These are phyloP conservation scores for Lipomyces yamanashiensis DNA, from an alignment of 805 yeast genomes.

Conservation along the genomic window DNA sequence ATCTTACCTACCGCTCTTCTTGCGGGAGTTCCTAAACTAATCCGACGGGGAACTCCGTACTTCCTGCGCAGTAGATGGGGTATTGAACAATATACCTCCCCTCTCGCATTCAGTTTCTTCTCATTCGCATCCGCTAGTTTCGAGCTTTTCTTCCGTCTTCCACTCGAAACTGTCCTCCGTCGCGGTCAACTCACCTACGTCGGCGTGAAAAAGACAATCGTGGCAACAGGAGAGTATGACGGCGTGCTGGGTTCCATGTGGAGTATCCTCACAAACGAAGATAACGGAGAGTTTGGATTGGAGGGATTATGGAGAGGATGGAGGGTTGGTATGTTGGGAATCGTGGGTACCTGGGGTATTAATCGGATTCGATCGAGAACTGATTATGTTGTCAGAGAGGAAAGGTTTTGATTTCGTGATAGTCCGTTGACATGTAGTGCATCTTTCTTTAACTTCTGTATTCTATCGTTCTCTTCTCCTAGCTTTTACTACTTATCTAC, in stretches of 20 bases:
- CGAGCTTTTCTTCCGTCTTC: constrained; percentile 77
- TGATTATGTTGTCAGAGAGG: constrained; percentile 26
- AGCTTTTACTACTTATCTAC: background rate
- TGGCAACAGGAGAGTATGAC: constrained; percentile 60
- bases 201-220: constrained; percentile 53
- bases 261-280: constrained; percentile 52
- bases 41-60: constrained; percentile 70
- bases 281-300: constrained; percentile 52
- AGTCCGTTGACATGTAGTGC: no score
- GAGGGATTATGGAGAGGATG: constrained; percentile 82
- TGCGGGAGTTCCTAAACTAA: constrained; percentile 62
- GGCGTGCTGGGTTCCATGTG: constrained; percentile 62
- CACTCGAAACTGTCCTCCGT: constrained; percentile 82
- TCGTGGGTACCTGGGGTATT: constrained; percentile 83
- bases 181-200: constrained; percentile 80
- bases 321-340: constrained; percentile 81
- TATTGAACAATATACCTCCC: constrained; percentile 68
- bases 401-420: constrained; percentile 22
- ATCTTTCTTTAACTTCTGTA: background rate
- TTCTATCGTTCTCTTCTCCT: background rate
- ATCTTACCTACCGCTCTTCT: constrained; percentile 71
- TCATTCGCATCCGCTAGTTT: constrained; percentile 64
- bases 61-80: constrained; percentile 63
- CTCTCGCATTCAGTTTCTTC: constrained; percentile 61
- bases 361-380: constrained; percentile 54